Conservation (phyloP, 805 yeast species). For the Cyberlindnera saturnus region DNA sequence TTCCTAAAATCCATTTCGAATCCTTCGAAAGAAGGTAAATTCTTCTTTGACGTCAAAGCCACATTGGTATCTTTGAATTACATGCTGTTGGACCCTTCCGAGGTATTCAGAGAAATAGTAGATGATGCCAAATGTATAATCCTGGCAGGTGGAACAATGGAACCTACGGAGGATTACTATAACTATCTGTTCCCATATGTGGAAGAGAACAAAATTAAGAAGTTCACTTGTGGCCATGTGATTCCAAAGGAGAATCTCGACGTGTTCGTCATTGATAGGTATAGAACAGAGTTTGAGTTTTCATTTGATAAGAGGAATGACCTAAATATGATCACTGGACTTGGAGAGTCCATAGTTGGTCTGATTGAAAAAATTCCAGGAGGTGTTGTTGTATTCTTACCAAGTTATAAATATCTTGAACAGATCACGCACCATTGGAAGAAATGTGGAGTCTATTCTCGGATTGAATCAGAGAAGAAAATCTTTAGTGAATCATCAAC, state of each 20-base stretch:
- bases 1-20: constrained; percentile 63
- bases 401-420: constrained; percentile 71
- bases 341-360: constrained; percentile 45
- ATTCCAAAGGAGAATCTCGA: constrained; percentile 65
- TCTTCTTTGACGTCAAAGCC: constrained; percentile 51
- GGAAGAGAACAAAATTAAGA: constrained; percentile 33
- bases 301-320: constrained; percentile 60
- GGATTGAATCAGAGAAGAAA: constrained; percentile 34
- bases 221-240: constrained; percentile 77
- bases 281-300: constrained; percentile 44
- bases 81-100: constrained; percentile 74
- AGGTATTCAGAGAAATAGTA: constrained; percentile 58
- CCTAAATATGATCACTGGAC: constrained; percentile 33
- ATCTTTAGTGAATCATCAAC: constrained; percentile 56
- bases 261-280: constrained; percentile 45
- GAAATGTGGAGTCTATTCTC: constrained; percentile 23
- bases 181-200: constrained; percentile 62
- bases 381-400: constrained; percentile 79
- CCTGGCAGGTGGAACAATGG: constrained; percentile 95
- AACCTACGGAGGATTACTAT: constrained; percentile 70
- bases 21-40: constrained; percentile 75
- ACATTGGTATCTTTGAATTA: constrained; percentile 44
- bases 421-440: constrained; percentile 52
- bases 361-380: constrained; percentile 47
- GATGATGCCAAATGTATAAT: constrained; percentile 63